Percentiles rank a stretch among this genome's conserved stretches.
phyloP scores from a whole-genome alignment of 495 filamentous ascomycete genomes.

The Usnea hakonensis region DNA sequence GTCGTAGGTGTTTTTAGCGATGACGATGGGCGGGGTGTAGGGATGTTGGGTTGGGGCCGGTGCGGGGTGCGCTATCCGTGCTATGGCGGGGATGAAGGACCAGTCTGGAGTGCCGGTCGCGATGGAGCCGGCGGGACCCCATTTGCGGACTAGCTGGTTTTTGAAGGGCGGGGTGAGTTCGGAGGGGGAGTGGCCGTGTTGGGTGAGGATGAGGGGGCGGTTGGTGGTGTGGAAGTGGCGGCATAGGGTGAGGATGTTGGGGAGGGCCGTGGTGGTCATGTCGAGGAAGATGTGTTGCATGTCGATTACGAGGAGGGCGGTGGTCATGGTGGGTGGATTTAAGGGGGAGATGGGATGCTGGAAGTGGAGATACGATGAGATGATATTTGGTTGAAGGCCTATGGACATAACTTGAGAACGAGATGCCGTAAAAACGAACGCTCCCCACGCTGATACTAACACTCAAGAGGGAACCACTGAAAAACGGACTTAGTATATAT shows the following conservation, averaged over 20 bases:
- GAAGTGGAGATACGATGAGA: no score
- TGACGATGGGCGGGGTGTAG: no score
- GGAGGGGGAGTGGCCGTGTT: constrained; percentile 34
- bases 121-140: constrained; percentile 32
- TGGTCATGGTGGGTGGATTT: constrained; percentile 22
- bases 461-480: no score
- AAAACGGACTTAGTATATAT: no score
- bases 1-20: constrained; percentile 31
- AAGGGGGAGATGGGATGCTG: no score
- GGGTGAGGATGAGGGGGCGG: constrained; percentile 35
- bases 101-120: constrained; percentile 25
- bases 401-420: no score
- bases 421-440: no score
- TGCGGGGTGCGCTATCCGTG: constrained; percentile 5
- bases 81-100: constrained; percentile 32
- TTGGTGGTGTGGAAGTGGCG: constrained; percentile 25
- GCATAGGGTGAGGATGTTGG: constrained; percentile 29
- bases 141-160: constrained; percentile 39
- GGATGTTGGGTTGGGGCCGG: no score
- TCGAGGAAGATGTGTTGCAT: constrained; percentile 52
- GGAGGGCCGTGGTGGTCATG: constrained; percentile 28
- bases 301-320: constrained; percentile 49
- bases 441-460: no score
- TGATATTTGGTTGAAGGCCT: no score
- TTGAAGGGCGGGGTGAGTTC: constrained; percentile 31